Evolutionary conservation across 176 grass and related monocot species (phyloP), one percentile per base, ranked within the genome.

Genomic region (Avena insularis): DNA sequence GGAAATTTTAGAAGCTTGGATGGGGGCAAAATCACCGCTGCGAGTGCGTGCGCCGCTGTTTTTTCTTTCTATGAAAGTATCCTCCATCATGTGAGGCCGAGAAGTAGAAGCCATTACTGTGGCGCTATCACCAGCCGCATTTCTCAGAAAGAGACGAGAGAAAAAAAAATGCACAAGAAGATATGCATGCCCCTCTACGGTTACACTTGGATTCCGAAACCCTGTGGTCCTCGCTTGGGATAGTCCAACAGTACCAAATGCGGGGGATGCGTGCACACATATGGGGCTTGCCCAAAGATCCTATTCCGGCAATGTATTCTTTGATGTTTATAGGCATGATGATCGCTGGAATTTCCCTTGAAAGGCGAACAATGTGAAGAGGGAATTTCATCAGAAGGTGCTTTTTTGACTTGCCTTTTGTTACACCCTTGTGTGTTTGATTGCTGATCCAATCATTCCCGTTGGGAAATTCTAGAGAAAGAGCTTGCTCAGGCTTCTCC

Each of bases 361-460:
- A 31, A 86, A 86, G 71, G 6, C 0, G 19, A 47, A 9, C 40
- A n/a, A 51, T 38, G 10, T 9, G 20, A 12, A 53, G 55, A 72
- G 55, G 71, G 63, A 58, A 86, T 90, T 78, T 73, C 4, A 61
- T 72, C 9, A 40, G 85, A 61, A 84, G 75, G 76, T 88, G 73
- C 73, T 4, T 4, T 4, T 69, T 49, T 50, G 86, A 70, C 63
- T 88, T 71, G 85, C 51, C 56, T 81, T 83, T 80, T 80, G 50
- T 56, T 77, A 55, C 79, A 78, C 80, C 84, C 63, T 35, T 35
- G 33, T 35, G 33, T 59, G 49, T 61, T 21, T 45, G 58, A 78
- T 71, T 63, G 40, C 62, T 46, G 23, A 21, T 53, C 71, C 66
- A 71, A 70, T 61, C n/a, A 21, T 46, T 55, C 49, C 40, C 60